phyloP scores from a whole-genome alignment of 2,329 filamentous ascomycete genomes.

The Pseudofabraea citricarpa region DNA sequence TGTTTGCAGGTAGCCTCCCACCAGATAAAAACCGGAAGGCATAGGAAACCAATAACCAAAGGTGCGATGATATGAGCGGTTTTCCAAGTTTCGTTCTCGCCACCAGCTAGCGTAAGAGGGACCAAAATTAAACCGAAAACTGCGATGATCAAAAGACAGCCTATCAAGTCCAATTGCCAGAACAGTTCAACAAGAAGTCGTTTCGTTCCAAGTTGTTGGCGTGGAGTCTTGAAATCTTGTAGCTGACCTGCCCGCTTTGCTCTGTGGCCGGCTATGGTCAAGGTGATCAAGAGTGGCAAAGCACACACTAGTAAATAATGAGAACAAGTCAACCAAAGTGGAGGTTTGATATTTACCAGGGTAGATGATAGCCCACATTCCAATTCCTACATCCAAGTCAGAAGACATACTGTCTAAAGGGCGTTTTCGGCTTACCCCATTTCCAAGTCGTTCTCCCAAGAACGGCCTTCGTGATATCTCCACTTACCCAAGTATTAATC shows the following conservation, averaged over 20 bases:
- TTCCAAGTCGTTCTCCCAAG: conserved; percentile 47
- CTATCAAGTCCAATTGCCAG: conserved; percentile 48
- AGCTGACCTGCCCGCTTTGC: conserved; percentile 40
- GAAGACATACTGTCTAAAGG: no score
- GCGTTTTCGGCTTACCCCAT: conserved; percentile 49
- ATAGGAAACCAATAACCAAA: conserved; percentile 50
- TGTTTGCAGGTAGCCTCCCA: conserved; percentile 52
- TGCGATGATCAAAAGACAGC: conserved; percentile 40
- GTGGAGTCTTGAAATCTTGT: conserved; percentile 38
- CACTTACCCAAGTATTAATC: conserved; percentile 61
- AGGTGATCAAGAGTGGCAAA: conserved; percentile 47
- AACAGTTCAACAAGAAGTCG: conserved; percentile 41
- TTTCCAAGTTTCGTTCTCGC: conserved; percentile 45
- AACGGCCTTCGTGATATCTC: conserved; percentile 48
- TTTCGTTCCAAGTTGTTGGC: conserved; percentile 34
- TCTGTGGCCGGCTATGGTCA: conserved; percentile 48
- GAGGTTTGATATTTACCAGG: conserved; percentile 26
- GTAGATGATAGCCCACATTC: conserved; percentile 61
- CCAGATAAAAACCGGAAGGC: conserved; percentile 52
- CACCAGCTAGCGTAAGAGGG: conserved; percentile 51
- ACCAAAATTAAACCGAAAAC: conserved; percentile 43
- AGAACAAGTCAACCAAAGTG: background rate
- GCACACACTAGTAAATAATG: conserved; percentile 33
- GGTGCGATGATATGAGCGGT: conserved; percentile 57
- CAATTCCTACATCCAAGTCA: conserved; percentile 30